These are phyloP conservation scores for Dactylellina parvicollis DNA, from an alignment of 2,329 filamentous ascomycete genomes.

Conservation along the genomic window DNA sequence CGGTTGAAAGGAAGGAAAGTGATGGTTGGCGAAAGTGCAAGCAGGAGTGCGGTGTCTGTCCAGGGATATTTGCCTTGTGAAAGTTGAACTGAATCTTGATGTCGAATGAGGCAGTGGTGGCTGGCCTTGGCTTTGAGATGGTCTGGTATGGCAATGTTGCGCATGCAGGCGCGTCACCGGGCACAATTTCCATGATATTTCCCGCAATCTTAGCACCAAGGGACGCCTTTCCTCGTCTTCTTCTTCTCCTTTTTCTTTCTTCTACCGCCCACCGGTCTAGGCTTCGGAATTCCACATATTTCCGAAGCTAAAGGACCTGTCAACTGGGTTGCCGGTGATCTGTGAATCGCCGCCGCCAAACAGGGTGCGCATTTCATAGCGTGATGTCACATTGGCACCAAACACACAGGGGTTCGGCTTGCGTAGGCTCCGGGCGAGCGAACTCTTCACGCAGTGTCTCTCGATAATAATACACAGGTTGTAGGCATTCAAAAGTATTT, in stretches of 20 bases:
- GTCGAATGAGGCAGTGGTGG: conserved; percentile 18
- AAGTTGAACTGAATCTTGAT: conserved; percentile 31
- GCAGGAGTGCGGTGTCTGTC: neutral
- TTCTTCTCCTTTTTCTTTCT: too few species aligned
- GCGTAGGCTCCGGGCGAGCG: too few species aligned
- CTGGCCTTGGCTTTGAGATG: conserved; percentile 14
- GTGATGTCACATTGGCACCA: neutral
- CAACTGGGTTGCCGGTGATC: neutral
- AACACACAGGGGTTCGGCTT: neutral
- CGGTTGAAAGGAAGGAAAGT: neutral
- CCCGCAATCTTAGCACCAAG: neutral
- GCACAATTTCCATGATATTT: conserved; percentile 1
- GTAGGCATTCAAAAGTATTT: too few species aligned
- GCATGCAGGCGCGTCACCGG: conserved; percentile 20
- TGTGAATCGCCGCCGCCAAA: too few species aligned
- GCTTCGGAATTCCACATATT: too few species aligned
- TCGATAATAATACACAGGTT: too few species aligned
- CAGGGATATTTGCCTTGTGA: conserved; percentile 44
- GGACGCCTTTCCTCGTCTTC: too few species aligned
- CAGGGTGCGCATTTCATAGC: neutral
- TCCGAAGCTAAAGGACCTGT: neutral
- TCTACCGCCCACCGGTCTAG: too few species aligned
- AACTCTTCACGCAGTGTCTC: too few species aligned
- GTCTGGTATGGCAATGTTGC: neutral
- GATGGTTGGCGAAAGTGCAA: conserved; percentile 4